Base-by-base conservation (phyloP, 352 stramenopile species). In the Saprolegnia diclina region DNA sequence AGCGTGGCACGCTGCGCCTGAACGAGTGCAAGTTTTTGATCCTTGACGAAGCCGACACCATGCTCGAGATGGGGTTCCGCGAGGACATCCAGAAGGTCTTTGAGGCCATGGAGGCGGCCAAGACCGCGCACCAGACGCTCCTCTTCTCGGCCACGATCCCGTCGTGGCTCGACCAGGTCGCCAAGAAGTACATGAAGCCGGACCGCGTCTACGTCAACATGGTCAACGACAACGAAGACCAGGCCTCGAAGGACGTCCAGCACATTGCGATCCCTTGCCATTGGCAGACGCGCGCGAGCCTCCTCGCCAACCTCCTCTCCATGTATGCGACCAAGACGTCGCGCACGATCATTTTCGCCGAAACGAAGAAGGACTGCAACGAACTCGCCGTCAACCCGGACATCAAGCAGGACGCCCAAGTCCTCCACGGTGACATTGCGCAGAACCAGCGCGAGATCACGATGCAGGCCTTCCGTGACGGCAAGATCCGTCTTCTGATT, bases 371-470 rank as follows among this genome's bases (percentile, higher is more conserved):
- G 75, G 88, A 97, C 67, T 96, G 88, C 76, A 98, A 98, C 74
- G 90, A 98, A 73, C 74, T 98, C 1, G 80, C 85, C 26, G 88
- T 96, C 56, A 87, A 96, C 75, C 81, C 83, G 11, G 85, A 90
- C 74, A 93, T 94, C 75, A 89, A 92, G 75, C 85, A 88, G 55
- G 85, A 95, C 53, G 81, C 76, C 62, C 88, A 96, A 65, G 89
- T 95, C 9, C 84, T 99, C 14, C 97, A 99, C 79, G 97, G 97
- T 53, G 97, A 99, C 79, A 98, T 99, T 73, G 90, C 90, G 11
- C 90, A 97, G 74, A 94, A 97, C 70, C 96, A 99, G 83, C 95
- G 97, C 73, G 97, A 99, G 76, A 90, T 93, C 19, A 99, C 96
- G 32, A 96, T 99, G 76, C 92, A 97, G 73, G 93, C 95, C 4